These are phyloP conservation scores for Talaromyces atroroseus DNA, from an alignment of 2,329 filamentous ascomycete genomes.

Conservation along the genomic window DNA sequence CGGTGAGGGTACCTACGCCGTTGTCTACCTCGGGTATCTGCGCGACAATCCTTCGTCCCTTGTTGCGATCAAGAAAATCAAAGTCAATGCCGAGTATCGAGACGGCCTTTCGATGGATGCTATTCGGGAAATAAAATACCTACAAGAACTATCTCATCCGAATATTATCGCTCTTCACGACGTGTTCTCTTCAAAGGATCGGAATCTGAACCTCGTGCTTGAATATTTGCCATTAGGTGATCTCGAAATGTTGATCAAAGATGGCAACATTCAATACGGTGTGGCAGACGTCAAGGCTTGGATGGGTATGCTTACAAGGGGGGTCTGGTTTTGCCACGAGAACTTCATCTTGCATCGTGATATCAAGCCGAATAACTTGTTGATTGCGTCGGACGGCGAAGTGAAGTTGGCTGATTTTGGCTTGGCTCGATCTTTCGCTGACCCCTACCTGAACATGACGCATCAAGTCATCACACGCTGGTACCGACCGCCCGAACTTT, in stretches of 20 bases:
- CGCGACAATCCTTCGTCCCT: conserved; percentile 63
- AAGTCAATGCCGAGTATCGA: conserved; percentile 57
- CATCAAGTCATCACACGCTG: conserved; percentile 92
- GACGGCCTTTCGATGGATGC: conserved; percentile 93
- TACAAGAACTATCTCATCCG: conserved; percentile 88
- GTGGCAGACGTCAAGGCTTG: conserved; percentile 92
- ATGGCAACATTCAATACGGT: conserved; percentile 75
- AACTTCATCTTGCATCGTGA: conserved; percentile 92
- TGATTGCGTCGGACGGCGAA: conserved; percentile 87
- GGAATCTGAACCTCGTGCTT: conserved; percentile 92
- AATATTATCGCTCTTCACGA: conserved; percentile 92
- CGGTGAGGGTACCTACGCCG: conserved; percentile 93
- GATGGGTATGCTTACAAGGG: conserved; percentile 95
- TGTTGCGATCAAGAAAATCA: conserved; percentile 63
- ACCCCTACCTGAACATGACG: conserved; percentile 85
- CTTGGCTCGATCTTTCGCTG: conserved; percentile 81
- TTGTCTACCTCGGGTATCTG: conserved; percentile 85
- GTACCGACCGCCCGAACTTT: conserved; percentile 91
- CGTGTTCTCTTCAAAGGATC: conserved; percentile 92
- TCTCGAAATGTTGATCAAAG: conserved; percentile 88
- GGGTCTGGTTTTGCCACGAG: conserved; percentile 94
- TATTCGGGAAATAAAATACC: conserved; percentile 89
- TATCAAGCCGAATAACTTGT: conserved; percentile 97
- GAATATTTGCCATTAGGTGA: conserved; percentile 93
- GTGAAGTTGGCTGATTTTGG: conserved; percentile 98